Conservation (phyloP, 148 eudicot genomes). For the Camellia lanceoleosa region DNA sequence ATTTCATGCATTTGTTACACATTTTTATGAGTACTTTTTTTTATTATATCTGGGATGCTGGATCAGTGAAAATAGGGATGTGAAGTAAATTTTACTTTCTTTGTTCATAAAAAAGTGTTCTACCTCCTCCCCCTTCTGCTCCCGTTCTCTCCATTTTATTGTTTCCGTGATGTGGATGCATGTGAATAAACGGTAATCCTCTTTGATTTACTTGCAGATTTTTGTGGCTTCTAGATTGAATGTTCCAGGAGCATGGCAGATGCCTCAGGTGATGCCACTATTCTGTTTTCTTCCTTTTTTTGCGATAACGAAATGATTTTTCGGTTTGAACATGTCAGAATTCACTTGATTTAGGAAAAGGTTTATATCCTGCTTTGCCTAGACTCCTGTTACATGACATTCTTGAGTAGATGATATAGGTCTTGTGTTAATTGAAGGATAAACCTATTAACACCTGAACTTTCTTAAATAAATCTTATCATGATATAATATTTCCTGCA, state of each 20-base stretch:
- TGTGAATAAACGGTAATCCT: conserved; percentile 1
- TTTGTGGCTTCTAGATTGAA: conserved; percentile 98
- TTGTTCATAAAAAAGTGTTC: not conserved
- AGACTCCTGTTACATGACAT: not conserved
- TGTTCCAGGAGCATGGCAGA: conserved; percentile 99
- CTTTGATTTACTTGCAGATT: conserved; percentile 43
- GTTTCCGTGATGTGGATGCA: not conserved
- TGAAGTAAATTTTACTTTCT: not conserved
- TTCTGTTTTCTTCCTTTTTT: not conserved
- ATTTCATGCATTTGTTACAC: not conserved
- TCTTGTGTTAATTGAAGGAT: not conserved
- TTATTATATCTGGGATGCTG: not conserved
- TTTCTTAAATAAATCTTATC: not conserved
- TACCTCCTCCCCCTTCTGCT: not conserved
- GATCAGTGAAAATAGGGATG: not conserved
- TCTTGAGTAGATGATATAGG: not conserved
- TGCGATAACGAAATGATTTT: not conserved
- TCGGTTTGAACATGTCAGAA: not conserved
- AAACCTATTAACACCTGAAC: not conserved
- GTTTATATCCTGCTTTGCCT: not conserved
- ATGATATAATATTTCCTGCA: not conserved
- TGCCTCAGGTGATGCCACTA: conserved; percentile 73
- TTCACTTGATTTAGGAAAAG: not conserved
- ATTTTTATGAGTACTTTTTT: not conserved
- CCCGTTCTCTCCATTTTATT: not conserved